phyloP scores from a whole-genome alignment of 306 rosid genomes.

The Rubus idaeus region DNA sequence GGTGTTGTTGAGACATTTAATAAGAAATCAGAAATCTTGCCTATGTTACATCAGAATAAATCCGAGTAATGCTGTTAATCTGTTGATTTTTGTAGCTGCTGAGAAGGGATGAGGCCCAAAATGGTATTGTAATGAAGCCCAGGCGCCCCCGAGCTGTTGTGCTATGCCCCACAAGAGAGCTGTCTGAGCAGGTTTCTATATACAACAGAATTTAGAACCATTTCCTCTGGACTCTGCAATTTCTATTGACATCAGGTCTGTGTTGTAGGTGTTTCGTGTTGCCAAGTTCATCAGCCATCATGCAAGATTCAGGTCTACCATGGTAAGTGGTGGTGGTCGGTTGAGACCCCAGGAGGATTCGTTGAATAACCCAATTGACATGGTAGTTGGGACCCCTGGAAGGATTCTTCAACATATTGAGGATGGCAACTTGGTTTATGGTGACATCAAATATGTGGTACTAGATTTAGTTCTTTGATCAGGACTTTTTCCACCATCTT shows the following conservation, averaged over 20 bases:
- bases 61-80: not conserved
- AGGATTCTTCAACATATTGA: conserved; percentile 92
- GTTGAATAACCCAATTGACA: conserved; percentile 70
- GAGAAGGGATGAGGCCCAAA: conserved; percentile 71
- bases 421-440: conserved; percentile 89
- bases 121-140: conserved; percentile 74
- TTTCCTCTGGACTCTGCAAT: conserved; percentile 11
- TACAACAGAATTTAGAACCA: conserved; percentile 26
- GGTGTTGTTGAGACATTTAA: not conserved
- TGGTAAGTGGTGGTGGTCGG: conserved; percentile 97
- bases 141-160: conserved; percentile 91
- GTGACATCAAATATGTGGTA: conserved; percentile 90
- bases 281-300: conserved; percentile 90
- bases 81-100: conserved; percentile 55
- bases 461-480: conserved; percentile 15
- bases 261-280: conserved; percentile 79
- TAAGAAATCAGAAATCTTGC: not conserved
- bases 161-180: conserved; percentile 91
- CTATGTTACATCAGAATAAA: not conserved
- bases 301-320: conserved; percentile 81
- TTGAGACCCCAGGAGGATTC: conserved; percentile 91
- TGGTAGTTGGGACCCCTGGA: conserved; percentile 97
- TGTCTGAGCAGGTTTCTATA: conserved; percentile 77
- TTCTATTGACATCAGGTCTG: conserved; percentile 30
- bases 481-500: not conserved